Base-by-base conservation (phyloP, 2,329 filamentous ascomycete genomes). In the Cladosporium velox region DNA sequence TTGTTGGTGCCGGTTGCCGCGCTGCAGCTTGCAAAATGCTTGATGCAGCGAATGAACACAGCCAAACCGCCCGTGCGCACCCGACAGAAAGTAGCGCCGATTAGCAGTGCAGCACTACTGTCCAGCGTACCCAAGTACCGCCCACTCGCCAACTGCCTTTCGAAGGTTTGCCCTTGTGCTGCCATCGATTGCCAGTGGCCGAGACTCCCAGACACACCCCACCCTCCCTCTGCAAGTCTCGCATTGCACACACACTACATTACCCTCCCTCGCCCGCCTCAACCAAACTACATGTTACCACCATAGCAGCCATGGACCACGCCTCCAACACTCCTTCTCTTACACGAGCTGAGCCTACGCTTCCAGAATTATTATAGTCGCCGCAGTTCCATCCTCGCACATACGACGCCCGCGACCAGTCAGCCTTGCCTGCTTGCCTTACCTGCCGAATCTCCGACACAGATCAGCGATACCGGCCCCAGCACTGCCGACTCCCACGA, bases 391-490 rank as follows among this genome's bases (percentile, higher is more conserved):
- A 34, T 34, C 49, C 60, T 28, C 21, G 34, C 34, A 58, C 30
- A 32, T 21, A n/a, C 35, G 35, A 41, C 35, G 35, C 35, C 38
- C 49, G 47, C 26, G 47, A 34, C 60, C 35, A 57, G 24, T 64
- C 61, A 64, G 51, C 61, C 51, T n/a, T 32, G 52, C n/a, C 18
- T 55, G 52, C 28, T 12, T 55, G 52, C 28, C 59, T 32, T 47
- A 21, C 28, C 49, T 63, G 49, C 60, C 60, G 60, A 63, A 55
- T n/a, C 49, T 49, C 60, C 60, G 60, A 51, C 60, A 62, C 59
- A 54, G 54, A 58, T 55, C 55, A 63, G 61, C 61, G 51, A 64
- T 57, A 63, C 61, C 61, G 51, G 61, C 51, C 35, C 61, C 51
- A 41, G 34, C 51, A 54, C 51, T 57, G 34, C 51, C 61, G 51